Base-by-base conservation (phyloP, 2,329 filamentous ascomycete species). In the Elsinoe ampelina region DNA sequence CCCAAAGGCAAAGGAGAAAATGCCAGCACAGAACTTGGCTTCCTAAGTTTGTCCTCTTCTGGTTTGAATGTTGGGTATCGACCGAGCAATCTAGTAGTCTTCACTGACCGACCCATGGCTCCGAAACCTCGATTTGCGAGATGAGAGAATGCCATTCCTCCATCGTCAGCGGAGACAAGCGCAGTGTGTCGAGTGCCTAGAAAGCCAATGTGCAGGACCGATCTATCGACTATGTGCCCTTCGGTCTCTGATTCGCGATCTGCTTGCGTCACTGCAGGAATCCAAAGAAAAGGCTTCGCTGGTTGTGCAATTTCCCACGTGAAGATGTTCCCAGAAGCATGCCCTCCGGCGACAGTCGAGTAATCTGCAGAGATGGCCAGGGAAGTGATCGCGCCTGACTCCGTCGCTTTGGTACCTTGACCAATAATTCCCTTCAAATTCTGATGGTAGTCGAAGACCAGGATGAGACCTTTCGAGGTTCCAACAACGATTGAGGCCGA, bases 381-480 rank as follows among this genome's bases (percentile, higher is more conserved):
- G 1, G 93, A 81, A 3, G 89, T 95, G 50, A 98, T 80, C 45
- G 90, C 77, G 1, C 93, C 95, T 61, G 87, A 95, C 73, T 97
- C 93, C 52, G 95, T 81, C 65, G 93, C 92, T 78, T 93, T 95
- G 0, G 91, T 95, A 34, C 92, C 91, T 32, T 88, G 87, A 1
- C 93, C 93, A 61, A 98, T 89, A 58, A 97, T 95, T 64, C 87
- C 85, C 72, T 95, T 96, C 58, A 97, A 75, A 63, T 87, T 93
- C 72, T 98, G 93, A 69, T 95, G 89, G 71, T 96, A 97, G 74
- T 98, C 95, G 74, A 98, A 98, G 59, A 97, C 84, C 67, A 98
- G 76, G 58, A 97, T 87, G 70, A 96, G 85, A 55, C 95, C 93
- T 71, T 95, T 97, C 2, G 89, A 88, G 0, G 95, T 98, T 22